Base-by-base conservation (phyloP, 257 asterid species). In the Scutellaria galericulata region DNA sequence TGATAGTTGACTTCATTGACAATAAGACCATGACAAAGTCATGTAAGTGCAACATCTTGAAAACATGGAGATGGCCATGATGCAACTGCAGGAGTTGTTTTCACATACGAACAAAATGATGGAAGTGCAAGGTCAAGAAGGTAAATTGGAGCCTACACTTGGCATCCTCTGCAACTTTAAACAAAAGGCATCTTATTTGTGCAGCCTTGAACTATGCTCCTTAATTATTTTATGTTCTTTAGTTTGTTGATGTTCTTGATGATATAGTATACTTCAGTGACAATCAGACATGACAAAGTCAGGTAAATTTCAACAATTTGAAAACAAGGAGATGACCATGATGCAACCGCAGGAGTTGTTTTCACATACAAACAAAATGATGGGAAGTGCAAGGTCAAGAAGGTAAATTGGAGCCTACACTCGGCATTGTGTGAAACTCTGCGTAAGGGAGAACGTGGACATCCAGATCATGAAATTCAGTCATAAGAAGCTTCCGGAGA, bases 31-130 rank as follows among this genome's bases (percentile, higher is more conserved):
- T 47, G 41, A 3, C 31, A 22, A 2, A 44, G 39, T 42, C 27
- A 5, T 15, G 41, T 42, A 42, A 18, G 8, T 18, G 15, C 69
- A 44, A 44, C 41, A 64, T 54, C 41, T 58, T 12, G 9, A 45
- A 64, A 42, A 54, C 7, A 10, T 44, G 40, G 39, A 9, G 55
- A 51, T 39, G 31, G 70, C 37, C 63, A 8, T 35, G 61, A 39
- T 67, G 73, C 63, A 18, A 6, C 70, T 48, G 6, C 27, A 1
- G 52, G 63, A 39, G 63, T 53, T 68, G 40, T 68, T 68, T 18
- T 42, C 14, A 42, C 53, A 66, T n/a, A 47, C 31, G 8, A 48
- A 45, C 41, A 64, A 64, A 42, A 45, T 10, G 9, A 27, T 47
- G 59, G 10, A 27, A 31, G 45, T 27, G 27, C 27, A 48, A 7